Conservation (phyloP, 2,329 filamentous ascomycete species). For the Fusarium mexicanum region DNA sequence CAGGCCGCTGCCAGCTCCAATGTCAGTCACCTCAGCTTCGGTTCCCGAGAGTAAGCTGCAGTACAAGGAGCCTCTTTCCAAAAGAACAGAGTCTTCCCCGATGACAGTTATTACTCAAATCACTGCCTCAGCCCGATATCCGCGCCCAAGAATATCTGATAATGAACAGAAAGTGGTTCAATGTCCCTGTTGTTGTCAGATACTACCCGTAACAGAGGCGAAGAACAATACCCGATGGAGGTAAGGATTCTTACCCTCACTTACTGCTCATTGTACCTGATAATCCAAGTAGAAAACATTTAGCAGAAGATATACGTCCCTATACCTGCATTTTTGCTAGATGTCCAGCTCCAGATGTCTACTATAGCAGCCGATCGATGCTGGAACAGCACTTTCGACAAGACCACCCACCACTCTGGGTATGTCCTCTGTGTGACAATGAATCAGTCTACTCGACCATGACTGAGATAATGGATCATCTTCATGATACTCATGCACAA, state of each 20-base stretch:
- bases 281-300: background rate
- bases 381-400: background rate
- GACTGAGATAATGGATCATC: background rate
- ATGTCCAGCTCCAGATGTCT: background rate
- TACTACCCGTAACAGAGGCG: rapidly evolving
- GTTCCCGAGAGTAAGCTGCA: background rate
- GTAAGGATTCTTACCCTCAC: background rate
- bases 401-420: background rate
- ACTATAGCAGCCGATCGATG: background rate
- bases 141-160: rapidly evolving
- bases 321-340: background rate
- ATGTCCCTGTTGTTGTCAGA: background rate
- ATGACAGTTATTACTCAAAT: background rate
- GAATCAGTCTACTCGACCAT: rapidly evolving
- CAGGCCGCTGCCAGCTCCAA: background rate
- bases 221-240: background rate
- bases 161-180: background rate
- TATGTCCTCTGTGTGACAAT: background rate
- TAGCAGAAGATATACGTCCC: background rate
- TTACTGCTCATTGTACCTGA: no score
- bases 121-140: background rate
- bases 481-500: background rate
- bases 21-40: background rate
- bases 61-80: rapidly evolving
- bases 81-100: rapidly evolving